These are phyloP conservation scores for Yamadazyma endophytica DNA, from an alignment of 805 yeast genomes.

Conservation along the genomic window DNA sequence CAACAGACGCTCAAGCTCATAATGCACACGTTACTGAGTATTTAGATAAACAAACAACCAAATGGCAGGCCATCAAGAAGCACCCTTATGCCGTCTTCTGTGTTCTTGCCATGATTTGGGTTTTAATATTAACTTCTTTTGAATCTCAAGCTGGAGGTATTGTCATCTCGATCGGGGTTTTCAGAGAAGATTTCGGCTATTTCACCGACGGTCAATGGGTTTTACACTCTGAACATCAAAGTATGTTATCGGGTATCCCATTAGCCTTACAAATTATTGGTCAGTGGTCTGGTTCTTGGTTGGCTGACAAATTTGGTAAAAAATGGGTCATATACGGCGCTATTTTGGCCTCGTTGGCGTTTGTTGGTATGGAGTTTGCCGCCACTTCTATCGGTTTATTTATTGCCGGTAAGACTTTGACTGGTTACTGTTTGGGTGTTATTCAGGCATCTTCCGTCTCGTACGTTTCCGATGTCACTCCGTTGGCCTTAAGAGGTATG, in stretches of 20 bases:
- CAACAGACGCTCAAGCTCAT: too few relatives aligned
- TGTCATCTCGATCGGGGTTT: conserved; percentile 4
- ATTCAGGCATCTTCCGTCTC: conserved; percentile 4
- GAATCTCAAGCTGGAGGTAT: conserved; percentile 8
- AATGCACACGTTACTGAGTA: conserved; percentile 2
- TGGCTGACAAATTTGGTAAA: conserved; percentile 5
- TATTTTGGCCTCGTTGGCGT: conserved; percentile 1
- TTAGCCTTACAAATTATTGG: conserved; percentile 3
- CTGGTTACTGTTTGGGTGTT: conserved; percentile 7
- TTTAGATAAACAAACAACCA: conserved; percentile 1
- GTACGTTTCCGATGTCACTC: conserved; percentile 8
- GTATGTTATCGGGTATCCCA: conserved; percentile 5
- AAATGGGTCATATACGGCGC: conserved; percentile 4
- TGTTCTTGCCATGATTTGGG: conserved; percentile 4
- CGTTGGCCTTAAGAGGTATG: conserved; percentile 8
- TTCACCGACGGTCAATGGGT: conserved; percentile 5
- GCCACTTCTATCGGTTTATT: conserved; percentile 5
- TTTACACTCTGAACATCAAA: conserved; percentile 4
- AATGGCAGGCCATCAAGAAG: conserved; percentile 2
- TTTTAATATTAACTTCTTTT: conserved; percentile 4
- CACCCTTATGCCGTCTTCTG: conserved; percentile 4
- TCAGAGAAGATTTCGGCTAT: conserved; percentile 8
- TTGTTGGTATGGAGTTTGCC: conserved; percentile 7
- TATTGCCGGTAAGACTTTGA: conserved; percentile 7
- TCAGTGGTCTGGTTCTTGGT: conserved; percentile 4